A percentile compares a stretch with the other conserved stretches of the same genome.
Conservation (phyloP, 768 basidiomycete species). For the Saitozyma podzolica region DNA sequence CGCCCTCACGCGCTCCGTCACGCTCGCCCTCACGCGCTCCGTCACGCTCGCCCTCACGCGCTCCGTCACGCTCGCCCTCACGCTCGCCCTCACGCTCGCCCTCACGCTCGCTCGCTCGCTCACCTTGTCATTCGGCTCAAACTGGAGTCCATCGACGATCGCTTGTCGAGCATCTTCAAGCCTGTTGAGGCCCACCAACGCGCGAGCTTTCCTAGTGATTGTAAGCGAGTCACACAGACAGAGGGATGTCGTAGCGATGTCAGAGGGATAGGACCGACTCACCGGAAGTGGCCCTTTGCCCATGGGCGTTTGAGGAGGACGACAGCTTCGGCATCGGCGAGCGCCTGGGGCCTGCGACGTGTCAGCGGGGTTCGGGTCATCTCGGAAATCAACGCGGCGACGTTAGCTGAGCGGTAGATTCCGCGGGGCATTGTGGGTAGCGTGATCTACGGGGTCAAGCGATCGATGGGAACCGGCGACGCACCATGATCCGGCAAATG, state of each 20-base stretch:
- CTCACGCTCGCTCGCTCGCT: constrained; percentile 20
- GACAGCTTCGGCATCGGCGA: constrained; percentile 81
- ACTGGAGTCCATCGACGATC: constrained; percentile 76
- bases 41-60: neutral
- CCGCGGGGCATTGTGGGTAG: too few relatives aligned
- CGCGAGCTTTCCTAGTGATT: constrained; percentile 68
- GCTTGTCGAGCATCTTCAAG: constrained; percentile 78
- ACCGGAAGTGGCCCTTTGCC: constrained; percentile 93
- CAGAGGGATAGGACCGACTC: constrained; percentile 13
- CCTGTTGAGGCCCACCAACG: constrained; percentile 70
- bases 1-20: neutral
- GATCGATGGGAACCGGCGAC: constrained; percentile 7
- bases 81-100: neutral
- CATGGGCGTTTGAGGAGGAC: constrained; percentile 79
- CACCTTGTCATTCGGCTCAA: constrained; percentile 70
- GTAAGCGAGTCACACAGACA: neutral
- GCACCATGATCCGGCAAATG: constrained; percentile 67
- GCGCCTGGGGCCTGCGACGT: constrained; percentile 39
- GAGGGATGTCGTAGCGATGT: neutral
- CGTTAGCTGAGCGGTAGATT: too few relatives aligned
- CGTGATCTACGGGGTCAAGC: too few relatives aligned
- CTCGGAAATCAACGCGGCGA: too few relatives aligned
- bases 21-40: neutral
- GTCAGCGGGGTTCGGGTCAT: constrained; percentile 7
- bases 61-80: neutral